A percentile compares a stretch with the other conserved stretches of the same genome.
Conservation (phyloP, 2,329 filamentous ascomycete genomes). For the Fusarium pseudograminearum region DNA sequence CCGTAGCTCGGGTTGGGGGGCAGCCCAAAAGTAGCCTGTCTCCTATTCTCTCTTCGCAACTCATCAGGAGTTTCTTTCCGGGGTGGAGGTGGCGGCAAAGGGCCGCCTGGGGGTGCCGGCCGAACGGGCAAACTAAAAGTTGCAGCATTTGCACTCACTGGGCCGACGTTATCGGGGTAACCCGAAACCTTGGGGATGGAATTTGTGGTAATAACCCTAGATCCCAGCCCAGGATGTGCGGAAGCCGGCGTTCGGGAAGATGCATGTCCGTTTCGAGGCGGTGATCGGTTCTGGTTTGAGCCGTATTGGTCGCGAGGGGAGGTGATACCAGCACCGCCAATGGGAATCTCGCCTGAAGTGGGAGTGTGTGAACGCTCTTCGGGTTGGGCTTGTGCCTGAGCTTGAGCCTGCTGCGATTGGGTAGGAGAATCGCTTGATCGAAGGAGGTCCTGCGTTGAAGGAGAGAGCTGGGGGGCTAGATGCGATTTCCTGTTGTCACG, state of each 20-base stretch:
- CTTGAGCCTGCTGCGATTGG: conserved; percentile 56
- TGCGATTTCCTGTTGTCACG: conserved; percentile 96
- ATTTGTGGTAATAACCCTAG: conserved; percentile 64
- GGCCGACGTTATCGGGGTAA: conserved; percentile 55
- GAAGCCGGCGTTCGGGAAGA: conserved; percentile 57
- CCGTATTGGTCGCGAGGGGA: conserved; percentile 64
- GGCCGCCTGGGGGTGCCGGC: conserved; percentile 68
- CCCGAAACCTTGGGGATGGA: conserved; percentile 63
- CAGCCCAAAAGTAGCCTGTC: conserved; percentile 66
- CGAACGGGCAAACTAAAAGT: conserved; percentile 75
- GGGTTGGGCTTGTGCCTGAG: conserved; percentile 54
- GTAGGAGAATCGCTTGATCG: conserved; percentile 72
- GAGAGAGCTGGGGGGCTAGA: conserved; percentile 82
- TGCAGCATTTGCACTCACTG: conserved; percentile 59
- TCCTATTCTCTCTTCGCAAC: conserved; percentile 62
- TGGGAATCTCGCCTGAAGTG: conserved; percentile 78
- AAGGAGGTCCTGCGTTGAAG: conserved; percentile 81
- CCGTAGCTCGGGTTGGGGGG: conserved; percentile 58
- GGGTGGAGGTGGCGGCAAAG: conserved; percentile 70
- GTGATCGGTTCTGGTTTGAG: conserved; percentile 62
- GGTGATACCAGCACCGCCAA: conserved; percentile 67
- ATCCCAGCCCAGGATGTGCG: conserved; percentile 65
- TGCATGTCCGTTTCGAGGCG: conserved; percentile 62
- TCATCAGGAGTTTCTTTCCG: conserved; percentile 69
- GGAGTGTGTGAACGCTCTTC: conserved; percentile 68